Evolutionary conservation across 495 filamentous ascomycete genomes (phyloP).

Genomic region (Lophium mytilinum): DNA sequence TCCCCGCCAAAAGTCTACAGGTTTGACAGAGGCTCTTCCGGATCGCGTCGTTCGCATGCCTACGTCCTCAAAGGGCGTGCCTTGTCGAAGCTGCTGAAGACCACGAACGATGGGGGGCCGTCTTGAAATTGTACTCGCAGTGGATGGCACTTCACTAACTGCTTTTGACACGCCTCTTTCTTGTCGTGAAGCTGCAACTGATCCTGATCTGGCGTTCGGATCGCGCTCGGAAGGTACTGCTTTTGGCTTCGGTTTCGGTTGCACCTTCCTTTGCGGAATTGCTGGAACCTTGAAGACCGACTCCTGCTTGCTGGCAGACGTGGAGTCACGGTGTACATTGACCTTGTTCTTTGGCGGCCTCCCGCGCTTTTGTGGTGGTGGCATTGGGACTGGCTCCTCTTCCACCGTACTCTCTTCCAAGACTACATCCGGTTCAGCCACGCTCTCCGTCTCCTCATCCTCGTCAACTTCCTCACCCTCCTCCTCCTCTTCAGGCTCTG

Average conservation of each 20-base stretch:
- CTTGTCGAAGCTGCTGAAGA: conserved; percentile 62
- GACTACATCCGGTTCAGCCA: not conserved
- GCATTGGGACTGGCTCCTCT: not conserved
- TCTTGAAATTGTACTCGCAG: conserved; percentile 32
- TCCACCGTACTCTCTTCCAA: not conserved
- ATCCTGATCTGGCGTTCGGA: conserved; percentile 4
- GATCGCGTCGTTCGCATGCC: conserved; percentile 45
- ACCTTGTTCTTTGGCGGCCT: not conserved
- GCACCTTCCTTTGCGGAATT: not conserved
- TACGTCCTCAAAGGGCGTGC: conserved; percentile 48
- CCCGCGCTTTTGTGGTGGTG: not conserved
- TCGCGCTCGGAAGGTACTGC: conserved; percentile 13
- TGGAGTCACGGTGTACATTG: not conserved
- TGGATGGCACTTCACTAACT: conserved; percentile 1
- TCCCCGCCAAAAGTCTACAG: conserved; percentile 80
- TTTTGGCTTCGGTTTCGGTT: conserved; percentile 19
- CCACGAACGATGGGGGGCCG: conserved; percentile 49
- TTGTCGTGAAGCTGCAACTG: not conserved
- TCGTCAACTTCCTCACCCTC: not conserved
- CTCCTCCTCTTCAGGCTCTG: not conserved
- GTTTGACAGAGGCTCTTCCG: conserved; percentile 55
- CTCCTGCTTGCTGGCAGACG: not conserved
- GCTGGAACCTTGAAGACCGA: conserved; percentile 13
- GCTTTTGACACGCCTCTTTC: not conserved
- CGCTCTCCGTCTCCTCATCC: not conserved